Percentiles rank a stretch among this genome's conserved stretches.
Conservation (phyloP, 768 basidiomycete species). For the Suillus subalutaceus region DNA sequence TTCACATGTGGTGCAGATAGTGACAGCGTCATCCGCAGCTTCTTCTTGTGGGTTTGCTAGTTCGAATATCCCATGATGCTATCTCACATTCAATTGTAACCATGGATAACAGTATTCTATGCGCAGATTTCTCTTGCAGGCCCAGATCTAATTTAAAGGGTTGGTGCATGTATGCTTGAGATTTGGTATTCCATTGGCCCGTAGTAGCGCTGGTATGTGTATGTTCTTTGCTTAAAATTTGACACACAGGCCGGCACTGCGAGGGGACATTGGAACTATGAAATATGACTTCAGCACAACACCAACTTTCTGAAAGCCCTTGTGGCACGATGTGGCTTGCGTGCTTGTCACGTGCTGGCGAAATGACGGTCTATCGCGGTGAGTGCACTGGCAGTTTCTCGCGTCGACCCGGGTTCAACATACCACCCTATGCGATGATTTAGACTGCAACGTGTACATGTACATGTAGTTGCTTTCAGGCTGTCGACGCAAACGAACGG, state of each 20-base stretch:
- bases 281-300: background rate
- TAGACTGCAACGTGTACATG: background rate
- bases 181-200: background rate
- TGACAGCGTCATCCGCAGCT: background rate
- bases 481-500: background rate
- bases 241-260: background rate
- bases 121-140: background rate
- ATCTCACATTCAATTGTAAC: background rate
- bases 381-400: background rate
- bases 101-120: background rate
- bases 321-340: background rate
- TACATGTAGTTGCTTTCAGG: background rate
- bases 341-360: background rate
- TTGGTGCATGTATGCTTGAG: background rate
- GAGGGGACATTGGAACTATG: background rate
- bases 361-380: background rate
- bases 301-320: background rate
- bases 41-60: background rate
- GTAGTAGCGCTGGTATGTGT: background rate
- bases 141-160: background rate
- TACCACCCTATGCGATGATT: background rate
- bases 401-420: background rate
- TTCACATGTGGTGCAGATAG: background rate
- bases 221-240: background rate
- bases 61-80: background rate